Conservation (phyloP, 495 filamentous ascomycete species). For the Trichoderma gamsii region DNA sequence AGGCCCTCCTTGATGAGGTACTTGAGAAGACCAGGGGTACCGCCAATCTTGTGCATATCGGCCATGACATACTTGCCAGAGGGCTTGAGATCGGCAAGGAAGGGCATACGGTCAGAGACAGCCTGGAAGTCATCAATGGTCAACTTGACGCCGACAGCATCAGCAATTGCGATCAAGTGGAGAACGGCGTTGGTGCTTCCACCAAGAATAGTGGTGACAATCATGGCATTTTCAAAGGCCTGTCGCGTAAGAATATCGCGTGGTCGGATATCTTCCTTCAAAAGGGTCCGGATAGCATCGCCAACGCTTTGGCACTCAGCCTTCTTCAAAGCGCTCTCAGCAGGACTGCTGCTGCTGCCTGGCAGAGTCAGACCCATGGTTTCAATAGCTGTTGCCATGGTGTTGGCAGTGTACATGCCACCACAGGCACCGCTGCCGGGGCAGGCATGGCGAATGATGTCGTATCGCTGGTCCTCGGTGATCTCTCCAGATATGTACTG, state of each 20-base stretch:
- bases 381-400: constrained; percentile 96
- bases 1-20: constrained; percentile 86
- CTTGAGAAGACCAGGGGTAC: constrained; percentile 85
- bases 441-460: constrained; percentile 92
- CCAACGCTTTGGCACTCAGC: constrained; percentile 81
- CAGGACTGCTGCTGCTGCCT: constrained; percentile 87
- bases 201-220: constrained; percentile 87
- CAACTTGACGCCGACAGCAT: constrained; percentile 87
- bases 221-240: constrained; percentile 96
- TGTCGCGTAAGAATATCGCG: constrained; percentile 84
- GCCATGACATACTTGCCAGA: constrained; percentile 96
- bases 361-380: constrained; percentile 92
- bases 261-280: constrained; percentile 83
- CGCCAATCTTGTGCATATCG: constrained; percentile 83
- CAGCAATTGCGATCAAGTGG: constrained; percentile 93
- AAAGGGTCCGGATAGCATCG: constrained; percentile 75
- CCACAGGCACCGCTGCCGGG: constrained; percentile 91
- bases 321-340: constrained; percentile 78
- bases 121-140: constrained; percentile 97
- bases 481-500: constrained; percentile 91
- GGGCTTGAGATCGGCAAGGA: constrained; percentile 94
- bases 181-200: constrained; percentile 97
- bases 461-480: constrained; percentile 80
- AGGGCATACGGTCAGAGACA: constrained; percentile 84
- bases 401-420: constrained; percentile 99